Base-by-base conservation (phyloP, 2,329 filamentous ascomycete genomes). In the Ceratocystis cacaofunesta region DNA sequence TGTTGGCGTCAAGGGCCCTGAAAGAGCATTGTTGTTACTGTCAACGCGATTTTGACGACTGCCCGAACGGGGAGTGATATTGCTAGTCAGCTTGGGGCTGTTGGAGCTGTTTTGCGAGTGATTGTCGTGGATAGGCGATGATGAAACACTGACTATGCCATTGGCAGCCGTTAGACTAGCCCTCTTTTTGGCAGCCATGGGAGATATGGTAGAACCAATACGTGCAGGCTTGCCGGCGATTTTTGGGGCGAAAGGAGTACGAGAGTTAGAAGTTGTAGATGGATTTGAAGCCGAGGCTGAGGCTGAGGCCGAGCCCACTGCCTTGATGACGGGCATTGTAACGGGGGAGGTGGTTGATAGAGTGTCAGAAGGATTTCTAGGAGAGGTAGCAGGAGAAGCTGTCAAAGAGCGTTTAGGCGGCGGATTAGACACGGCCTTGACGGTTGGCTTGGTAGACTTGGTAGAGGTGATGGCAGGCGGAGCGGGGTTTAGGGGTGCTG, bases 11-110 rank as follows among this genome's bases (percentile, higher is more conserved):
- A 57, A 17, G 25, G 52, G 52, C 22, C 66, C 78, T 80, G 68
- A 75, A 82, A 89, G 86, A 1, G 90, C 90, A 41, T 81, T 82
- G 67, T 79, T 82, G 81, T 76, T 62, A 73, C 87, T 90, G 72
- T 89, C 85, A 66, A 85, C 82, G 69, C 90, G 85, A 70, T 79
- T 85, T 73, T 85, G 89, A 68, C 91, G 82, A 61, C 85, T 79
- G 7, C 87, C 87, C 7, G 90, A 90, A 69, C 91, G 84, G 62
- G 90, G 89, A 2, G 91, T 95, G 72, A 91, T 78, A 73, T 89
- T 91, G 73, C 76, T 81, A 74, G 75, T 84, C 57, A 90, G 75
- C 70, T 67, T 67, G 12, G 62, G 65, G 15, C 32, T 30, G 43
- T 25, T 15, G 48, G 62, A 19, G 41, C 46, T 64, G 19, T 48